Percentiles rank a stretch among this genome's conserved stretches.
phyloP scores from a whole-genome alignment of 2,329 filamentous ascomycete species.

The Xylariaceae sp. region DNA sequence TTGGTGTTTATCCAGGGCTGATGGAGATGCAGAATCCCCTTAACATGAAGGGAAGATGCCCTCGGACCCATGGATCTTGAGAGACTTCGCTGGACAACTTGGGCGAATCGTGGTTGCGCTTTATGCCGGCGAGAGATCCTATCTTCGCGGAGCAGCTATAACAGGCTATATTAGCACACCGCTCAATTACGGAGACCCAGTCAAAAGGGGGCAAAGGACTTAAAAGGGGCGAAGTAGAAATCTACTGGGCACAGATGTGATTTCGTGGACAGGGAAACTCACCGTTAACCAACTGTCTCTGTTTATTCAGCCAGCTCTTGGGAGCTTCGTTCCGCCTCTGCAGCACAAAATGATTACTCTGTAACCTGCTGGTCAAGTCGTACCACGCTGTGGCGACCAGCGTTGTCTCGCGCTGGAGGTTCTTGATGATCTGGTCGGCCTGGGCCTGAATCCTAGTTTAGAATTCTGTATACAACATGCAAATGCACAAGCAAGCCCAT shows the following conservation, averaged over 20 bases:
- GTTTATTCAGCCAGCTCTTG: slow-evolving; percentile 79
- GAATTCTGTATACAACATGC: slow-evolving; percentile 3
- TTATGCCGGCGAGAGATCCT: slow-evolving; percentile 24
- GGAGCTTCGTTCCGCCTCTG: slow-evolving; percentile 69
- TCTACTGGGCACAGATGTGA: background rate
- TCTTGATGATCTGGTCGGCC: slow-evolving; percentile 55
- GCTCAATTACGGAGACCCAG: background rate
- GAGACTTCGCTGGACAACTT: background rate
- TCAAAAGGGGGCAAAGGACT: background rate
- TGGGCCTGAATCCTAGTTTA: slow-evolving; percentile 37
- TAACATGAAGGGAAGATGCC: background rate
- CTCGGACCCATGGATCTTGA: background rate
- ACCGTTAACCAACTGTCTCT: slow-evolving; percentile 66
- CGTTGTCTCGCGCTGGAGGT: slow-evolving; percentile 70
- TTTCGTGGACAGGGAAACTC: slow-evolving; percentile 18
- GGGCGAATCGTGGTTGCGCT: background rate
- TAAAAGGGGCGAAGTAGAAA: background rate
- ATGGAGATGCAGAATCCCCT: background rate
- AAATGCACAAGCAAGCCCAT: background rate
- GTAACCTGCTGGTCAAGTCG: slow-evolving; percentile 69
- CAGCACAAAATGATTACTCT: slow-evolving; percentile 77
- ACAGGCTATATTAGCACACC: slow-evolving; percentile 16
- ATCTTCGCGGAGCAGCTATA: slow-evolving; percentile 33
- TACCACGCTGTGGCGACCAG: slow-evolving; percentile 84
- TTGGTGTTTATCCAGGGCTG: background rate